These are phyloP conservation scores for Malassezia japonica DNA, from an alignment of 1,284 basidiomycete genomes.

Conservation along the genomic window DNA sequence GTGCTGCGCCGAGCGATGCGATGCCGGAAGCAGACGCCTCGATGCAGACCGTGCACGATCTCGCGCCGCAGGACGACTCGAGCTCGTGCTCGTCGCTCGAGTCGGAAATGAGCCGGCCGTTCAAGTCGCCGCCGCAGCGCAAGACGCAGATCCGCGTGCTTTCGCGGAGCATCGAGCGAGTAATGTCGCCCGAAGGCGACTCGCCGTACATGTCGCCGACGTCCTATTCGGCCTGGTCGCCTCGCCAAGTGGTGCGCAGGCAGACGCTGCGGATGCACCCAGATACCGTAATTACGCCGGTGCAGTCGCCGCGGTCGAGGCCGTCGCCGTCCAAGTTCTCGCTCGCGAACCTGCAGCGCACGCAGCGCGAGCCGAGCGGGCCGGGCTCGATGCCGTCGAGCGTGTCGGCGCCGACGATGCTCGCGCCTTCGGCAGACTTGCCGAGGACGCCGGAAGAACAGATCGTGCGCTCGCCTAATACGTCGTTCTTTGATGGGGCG, in stretches of 20 bases:
- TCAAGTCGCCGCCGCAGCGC: not conserved
- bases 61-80: not conserved
- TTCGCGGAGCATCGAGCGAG: conserved; percentile 1
- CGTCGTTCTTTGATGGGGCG: not conserved
- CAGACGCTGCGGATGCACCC: not conserved
- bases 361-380: not conserved
- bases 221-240: not conserved
- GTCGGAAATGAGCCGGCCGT: conserved; percentile 2
- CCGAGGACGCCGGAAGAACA: not conserved
- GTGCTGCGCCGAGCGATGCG: too few relatives aligned
- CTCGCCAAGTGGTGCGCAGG: not conserved
- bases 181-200: not conserved
- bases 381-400: not conserved
- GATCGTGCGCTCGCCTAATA: not conserved
- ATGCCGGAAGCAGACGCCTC: too few relatives aligned
- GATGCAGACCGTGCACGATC: not conserved
- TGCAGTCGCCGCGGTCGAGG: not conserved
- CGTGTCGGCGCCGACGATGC: not conserved
- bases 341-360: conserved; percentile 1
- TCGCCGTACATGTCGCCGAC: not conserved
- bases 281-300: not conserved
- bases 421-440: not conserved
- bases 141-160: conserved; percentile 7
- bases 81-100: conserved; percentile 11
- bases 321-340: not conserved